phyloP scores from a whole-genome alignment of 2,329 filamentous ascomycete species.

The Dothistroma pini region DNA sequence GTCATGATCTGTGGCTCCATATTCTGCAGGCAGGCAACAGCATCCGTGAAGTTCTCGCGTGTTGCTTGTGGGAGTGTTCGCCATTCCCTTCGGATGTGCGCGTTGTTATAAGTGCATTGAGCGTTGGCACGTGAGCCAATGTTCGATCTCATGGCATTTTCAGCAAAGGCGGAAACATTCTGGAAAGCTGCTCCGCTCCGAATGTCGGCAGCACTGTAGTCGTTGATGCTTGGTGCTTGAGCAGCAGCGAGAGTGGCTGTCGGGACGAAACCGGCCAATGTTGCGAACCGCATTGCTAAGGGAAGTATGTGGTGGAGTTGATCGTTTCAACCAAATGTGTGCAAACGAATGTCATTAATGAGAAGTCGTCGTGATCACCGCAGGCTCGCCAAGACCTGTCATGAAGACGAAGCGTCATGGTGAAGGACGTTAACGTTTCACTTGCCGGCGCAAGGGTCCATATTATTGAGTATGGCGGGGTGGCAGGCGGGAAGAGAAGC shows the following conservation, averaged over 20 bases:
- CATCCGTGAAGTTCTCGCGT: constrained; percentile 33
- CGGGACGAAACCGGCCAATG: constrained; percentile 10
- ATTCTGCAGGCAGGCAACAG: constrained; percentile 30
- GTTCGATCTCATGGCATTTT: constrained; percentile 30
- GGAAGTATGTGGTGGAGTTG: not conserved
- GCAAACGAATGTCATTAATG: constrained; percentile 13
- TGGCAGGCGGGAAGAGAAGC: not conserved
- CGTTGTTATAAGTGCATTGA: constrained; percentile 31
- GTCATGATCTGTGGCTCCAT: constrained; percentile 29
- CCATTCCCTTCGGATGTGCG: constrained; percentile 30
- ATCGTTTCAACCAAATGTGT: not conserved
- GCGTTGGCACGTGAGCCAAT: constrained; percentile 20
- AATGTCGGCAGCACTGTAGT: constrained; percentile 29
- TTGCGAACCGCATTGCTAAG: constrained; percentile 19
- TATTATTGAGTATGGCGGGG: no score
- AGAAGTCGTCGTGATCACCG: not conserved
- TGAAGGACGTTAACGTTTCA: not conserved
- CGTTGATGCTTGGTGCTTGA: constrained; percentile 22
- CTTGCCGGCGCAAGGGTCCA: not conserved
- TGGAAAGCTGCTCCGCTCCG: constrained; percentile 29
- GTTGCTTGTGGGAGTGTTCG: constrained; percentile 24
- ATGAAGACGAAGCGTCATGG: constrained; percentile 2
- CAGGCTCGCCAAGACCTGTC: constrained; percentile 9
- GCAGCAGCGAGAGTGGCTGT: constrained; percentile 22
- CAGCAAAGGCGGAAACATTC: constrained; percentile 29